Base-by-base conservation (phyloP, 75 land plant genomes). In the Picea glauca region DNA sequence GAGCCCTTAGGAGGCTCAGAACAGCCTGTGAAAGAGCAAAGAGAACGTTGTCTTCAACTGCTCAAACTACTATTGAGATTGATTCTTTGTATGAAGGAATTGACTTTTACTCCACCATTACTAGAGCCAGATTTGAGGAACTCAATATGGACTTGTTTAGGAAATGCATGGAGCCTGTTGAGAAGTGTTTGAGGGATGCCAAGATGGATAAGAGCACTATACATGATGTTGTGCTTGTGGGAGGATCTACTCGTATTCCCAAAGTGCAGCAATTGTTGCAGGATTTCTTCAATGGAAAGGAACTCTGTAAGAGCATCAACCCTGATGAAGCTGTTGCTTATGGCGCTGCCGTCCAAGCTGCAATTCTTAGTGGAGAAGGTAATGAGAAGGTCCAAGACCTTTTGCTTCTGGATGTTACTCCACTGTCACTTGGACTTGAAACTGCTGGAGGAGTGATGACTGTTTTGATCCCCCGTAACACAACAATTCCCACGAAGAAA, bases 111-210 rank as follows among this genome's bases (percentile, higher is more conserved):
- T 75, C 84, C 26, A 83, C 77, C 57, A 83, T 81, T 30, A 83
- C 83, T 15, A 58, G 81, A 13, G 87, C 87, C 31, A 76, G 87
- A 58, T 86, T 86, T 66, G 87, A 85, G 72, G 87, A 85, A 18
- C 73, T 85, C 31, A 83, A 83, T 82, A 85, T 85, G 86, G 85
- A 85, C 63, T 60, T 85, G 59, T 86, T 86, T 72, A 79, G 87
- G 79, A 86, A 86, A 82, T 86, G 87, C 62, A 86, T 86, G 87
- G 87, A 86, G 82, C 87, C 85, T 12, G 87, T 86, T 30, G 87
- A 86, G 82, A 86, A 86, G 58, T 86, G 86, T 61, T 76, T 85
- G 57, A 75, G 85, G 78, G 87, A 85, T 62, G 87, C 87, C 13
- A 84, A 84, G 82, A 77, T 86, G 79, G 79, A 81, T 38, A 82